Base-by-base conservation (phyloP, 441 rosid species). In the Populus hybrid region DNA sequence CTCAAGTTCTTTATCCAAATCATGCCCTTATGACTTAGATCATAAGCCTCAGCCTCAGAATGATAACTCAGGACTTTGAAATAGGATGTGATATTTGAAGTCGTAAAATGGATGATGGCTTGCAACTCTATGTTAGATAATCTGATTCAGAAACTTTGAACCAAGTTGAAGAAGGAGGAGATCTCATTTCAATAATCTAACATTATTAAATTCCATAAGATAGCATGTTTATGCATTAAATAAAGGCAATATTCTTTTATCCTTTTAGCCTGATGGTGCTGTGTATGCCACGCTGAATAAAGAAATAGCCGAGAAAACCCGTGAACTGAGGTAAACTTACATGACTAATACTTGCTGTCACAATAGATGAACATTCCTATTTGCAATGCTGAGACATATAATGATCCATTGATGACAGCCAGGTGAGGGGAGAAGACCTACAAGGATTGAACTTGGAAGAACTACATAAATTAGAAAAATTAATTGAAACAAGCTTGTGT, bases 351-450 rank as follows among this genome's bases (percentile, higher is more conserved):
- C 35, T 31, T n/a, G 24, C 14, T 66, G 21, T 20, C 2, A 9
- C 1, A 23, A 1, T 3, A 23, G 21, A 66, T 33, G 53, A 12
- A 31, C 29, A 23, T 35, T 16, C 16, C 28, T 5, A 9, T 8
- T 18, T 53, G 16, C 40, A 68, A 33, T 38, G 50, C 29, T 35
- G 28, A 61, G 28, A 59, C 61, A 53, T 53, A 53, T 53, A 20
- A 71, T 63, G n/a, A 50, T 35, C 12, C 8, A 23, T 21, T 64
- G 26, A 29, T 56, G 21, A 70, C 80, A 86, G 87, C 77, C 83
- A 82, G 56, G 14, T 86, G 78, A 83, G 68, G 42, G 87, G 88
- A 67, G 85, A 86, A 76, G 84, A 80, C 42, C 84, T 86, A 10
- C 84, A 84, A 64, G 83, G 76, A 14, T 68, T 86, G 80, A 76